phyloP scores from a whole-genome alignment of 2,329 filamentous ascomycete species.

The Diaporthe citriasiana region DNA sequence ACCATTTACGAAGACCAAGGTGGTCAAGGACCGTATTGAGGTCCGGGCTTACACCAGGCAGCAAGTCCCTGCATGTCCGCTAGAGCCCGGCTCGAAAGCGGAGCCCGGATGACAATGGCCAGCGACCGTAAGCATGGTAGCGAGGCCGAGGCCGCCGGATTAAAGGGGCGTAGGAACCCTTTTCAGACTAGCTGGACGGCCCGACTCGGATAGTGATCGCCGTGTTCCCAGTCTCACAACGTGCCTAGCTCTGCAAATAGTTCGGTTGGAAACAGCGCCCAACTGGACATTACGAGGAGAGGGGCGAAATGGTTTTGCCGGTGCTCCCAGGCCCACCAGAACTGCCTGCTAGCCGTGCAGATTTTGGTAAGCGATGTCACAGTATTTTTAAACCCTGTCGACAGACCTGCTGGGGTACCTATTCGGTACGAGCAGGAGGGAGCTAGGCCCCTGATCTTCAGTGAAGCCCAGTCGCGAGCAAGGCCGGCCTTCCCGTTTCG shows the following conservation, averaged over 20 bases:
- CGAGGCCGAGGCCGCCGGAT: conserved; percentile 27
- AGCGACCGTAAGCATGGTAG: not conserved
- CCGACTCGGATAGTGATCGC: conserved; percentile 23
- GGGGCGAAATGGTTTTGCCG: conserved; percentile 12
- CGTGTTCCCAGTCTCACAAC: conserved; percentile 4
- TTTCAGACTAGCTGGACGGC: conserved; percentile 25
- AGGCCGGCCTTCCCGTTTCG: conserved; percentile 32
- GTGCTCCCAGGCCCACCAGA: conserved; percentile 10
- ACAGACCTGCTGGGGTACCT: not conserved
- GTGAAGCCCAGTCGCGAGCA: conserved; percentile 12
- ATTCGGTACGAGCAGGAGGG: not conserved
- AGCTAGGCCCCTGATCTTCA: conserved; percentile 16
- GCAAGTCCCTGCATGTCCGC: not conserved
- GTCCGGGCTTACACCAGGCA: conserved; percentile 16
- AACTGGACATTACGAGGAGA: conserved; percentile 13
- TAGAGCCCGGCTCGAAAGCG: conserved; percentile 2
- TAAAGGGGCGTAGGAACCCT: conserved; percentile 20
- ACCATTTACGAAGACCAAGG: not conserved
- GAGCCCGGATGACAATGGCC: not conserved
- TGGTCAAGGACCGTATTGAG: not conserved
- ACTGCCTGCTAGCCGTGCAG: conserved; percentile 9
- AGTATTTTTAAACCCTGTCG: conserved; percentile 25
- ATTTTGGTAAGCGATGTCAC: conserved; percentile 29
- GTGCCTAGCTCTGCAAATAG: conserved; percentile 28
- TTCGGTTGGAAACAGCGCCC: conserved; percentile 21